Evolutionary conservation across 768 basidiomycete genomes (phyloP).

Genomic region (Tulasnella sp.): DNA sequence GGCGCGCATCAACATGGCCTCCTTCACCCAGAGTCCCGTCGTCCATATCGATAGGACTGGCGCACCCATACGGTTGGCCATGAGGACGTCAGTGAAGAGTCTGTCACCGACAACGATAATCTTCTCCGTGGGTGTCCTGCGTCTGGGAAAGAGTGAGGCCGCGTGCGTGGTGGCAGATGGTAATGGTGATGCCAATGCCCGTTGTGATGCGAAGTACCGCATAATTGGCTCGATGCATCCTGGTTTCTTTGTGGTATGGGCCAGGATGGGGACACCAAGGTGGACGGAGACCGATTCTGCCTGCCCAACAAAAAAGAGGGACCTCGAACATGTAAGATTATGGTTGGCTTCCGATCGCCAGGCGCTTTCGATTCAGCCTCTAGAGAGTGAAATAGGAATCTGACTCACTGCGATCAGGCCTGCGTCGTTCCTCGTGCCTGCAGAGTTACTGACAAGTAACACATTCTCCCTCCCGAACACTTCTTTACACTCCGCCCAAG

Average conservation of each 20-base stretch:
- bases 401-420: slow-evolving; percentile 46
- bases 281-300: slow-evolving; percentile 75
- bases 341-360: too few species aligned
- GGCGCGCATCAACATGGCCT: slow-evolving; percentile 17
- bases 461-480: slow-evolving; percentile 71
- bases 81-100: slow-evolving; percentile 80
- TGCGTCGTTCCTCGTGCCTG: slow-evolving; percentile 59
- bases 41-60: slow-evolving; percentile 18
- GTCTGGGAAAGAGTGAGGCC: background rate
- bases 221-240: slow-evolving; percentile 64
- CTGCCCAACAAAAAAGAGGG: slow-evolving; percentile 32
- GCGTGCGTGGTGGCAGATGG: background rate
- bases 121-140: slow-evolving; percentile 29
- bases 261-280: slow-evolving; percentile 71
- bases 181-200: slow-evolving; percentile 17
- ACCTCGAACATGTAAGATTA: too few species aligned
- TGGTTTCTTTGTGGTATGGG: slow-evolving; percentile 69
- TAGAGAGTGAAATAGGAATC: too few species aligned
- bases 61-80: slow-evolving; percentile 63
- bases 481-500: slow-evolving; percentile 62
- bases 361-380: too few species aligned
- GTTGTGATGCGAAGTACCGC: slow-evolving; percentile 44
- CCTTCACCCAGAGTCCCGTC: slow-evolving; percentile 21
- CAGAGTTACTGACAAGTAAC: slow-evolving; percentile 89
- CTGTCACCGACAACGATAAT: slow-evolving; percentile 85